Evolutionary conservation across 2,329 filamentous ascomycete genomes (phyloP).

Genomic region (Escovopsis sp.): DNA sequence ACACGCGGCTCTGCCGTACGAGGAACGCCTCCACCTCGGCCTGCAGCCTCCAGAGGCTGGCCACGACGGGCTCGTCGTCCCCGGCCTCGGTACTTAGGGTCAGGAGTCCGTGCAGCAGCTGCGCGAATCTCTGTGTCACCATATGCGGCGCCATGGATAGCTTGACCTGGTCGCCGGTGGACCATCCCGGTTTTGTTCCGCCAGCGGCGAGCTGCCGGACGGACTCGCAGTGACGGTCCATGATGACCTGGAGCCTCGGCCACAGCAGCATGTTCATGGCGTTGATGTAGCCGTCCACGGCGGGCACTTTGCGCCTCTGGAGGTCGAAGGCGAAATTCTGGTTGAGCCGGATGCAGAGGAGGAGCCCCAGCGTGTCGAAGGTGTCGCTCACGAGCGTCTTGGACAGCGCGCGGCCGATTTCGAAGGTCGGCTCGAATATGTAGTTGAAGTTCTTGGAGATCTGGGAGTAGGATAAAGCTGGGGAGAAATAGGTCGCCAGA

Average conservation of each 20-base stretch:
- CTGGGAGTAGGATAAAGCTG: conserved; percentile 56
- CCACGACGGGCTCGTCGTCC: conserved; percentile 83
- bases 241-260: conserved; percentile 87
- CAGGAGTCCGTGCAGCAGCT: conserved; percentile 76
- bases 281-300: conserved; percentile 84
- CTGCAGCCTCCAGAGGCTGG: conserved; percentile 62
- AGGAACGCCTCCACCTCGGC: conserved; percentile 76
- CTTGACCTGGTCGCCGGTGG: conserved; percentile 36
- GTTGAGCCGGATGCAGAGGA: conserved; percentile 86
- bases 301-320: conserved; percentile 78
- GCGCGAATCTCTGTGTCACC: conserved; percentile 87
- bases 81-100: conserved; percentile 76
- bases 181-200: conserved; percentile 30
- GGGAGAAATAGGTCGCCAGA: conserved; percentile 75
- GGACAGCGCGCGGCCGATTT: conserved; percentile 64
- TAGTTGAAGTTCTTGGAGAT: conserved; percentile 74
- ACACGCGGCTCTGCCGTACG: conserved; percentile 58
- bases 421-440: conserved; percentile 80
- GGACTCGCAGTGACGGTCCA: conserved; percentile 86
- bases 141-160: conserved; percentile 76
- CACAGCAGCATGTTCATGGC: conserved; percentile 91
- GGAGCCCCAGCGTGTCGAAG: conserved; percentile 70
- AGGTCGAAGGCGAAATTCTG: conserved; percentile 91
- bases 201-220: conserved; percentile 48
- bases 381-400: conserved; percentile 62